phyloP scores from a whole-genome alignment of 202 grass and related monocot genomes.

The Panicum hallii region DNA sequence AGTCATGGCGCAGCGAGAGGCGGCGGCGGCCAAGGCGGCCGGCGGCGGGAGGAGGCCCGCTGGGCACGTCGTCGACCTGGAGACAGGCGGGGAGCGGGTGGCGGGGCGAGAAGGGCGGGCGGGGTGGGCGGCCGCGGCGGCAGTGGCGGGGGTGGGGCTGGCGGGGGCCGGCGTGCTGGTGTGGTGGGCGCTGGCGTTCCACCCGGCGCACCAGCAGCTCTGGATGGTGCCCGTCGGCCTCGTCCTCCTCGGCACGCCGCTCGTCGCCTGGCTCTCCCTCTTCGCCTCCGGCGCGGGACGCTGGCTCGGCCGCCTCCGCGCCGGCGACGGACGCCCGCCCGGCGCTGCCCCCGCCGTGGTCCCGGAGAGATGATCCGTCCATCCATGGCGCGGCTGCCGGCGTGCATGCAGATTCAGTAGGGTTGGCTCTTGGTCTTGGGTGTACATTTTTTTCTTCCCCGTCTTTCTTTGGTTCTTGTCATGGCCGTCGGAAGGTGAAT shows the following conservation, averaged over 20 bases:
- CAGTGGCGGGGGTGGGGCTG: conserved; percentile 45
- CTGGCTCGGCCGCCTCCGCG: conserved; percentile 19
- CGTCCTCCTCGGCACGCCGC: conserved; percentile 80
- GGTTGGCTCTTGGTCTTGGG: background rate
- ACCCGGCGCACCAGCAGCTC: conserved; percentile 60
- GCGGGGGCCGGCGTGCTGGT: conserved; percentile 66
- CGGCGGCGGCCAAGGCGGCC: background rate
- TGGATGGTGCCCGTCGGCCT: conserved; percentile 97
- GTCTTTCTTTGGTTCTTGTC: background rate
- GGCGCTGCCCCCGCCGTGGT: conserved; percentile 22
- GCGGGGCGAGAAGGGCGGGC: background rate
- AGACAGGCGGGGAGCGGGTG: background rate
- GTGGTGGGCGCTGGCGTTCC: conserved; percentile 86
- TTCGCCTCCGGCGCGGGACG: conserved; percentile 50
- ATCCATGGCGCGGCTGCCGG: background rate
- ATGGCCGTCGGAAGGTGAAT: background rate
- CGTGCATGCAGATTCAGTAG: background rate
- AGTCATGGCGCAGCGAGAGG: conserved; percentile 31
- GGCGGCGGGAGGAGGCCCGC: background rate
- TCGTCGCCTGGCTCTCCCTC: conserved; percentile 77
- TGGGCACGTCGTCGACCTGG: background rate
- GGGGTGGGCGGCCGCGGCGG: conserved; percentile 34
- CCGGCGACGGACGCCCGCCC: conserved; percentile 19
- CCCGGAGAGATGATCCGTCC: conserved; percentile 34
- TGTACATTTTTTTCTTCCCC: background rate